Base-by-base conservation (phyloP, 2,329 filamentous ascomycete species). In the Cercospora zeae-maydis region DNA sequence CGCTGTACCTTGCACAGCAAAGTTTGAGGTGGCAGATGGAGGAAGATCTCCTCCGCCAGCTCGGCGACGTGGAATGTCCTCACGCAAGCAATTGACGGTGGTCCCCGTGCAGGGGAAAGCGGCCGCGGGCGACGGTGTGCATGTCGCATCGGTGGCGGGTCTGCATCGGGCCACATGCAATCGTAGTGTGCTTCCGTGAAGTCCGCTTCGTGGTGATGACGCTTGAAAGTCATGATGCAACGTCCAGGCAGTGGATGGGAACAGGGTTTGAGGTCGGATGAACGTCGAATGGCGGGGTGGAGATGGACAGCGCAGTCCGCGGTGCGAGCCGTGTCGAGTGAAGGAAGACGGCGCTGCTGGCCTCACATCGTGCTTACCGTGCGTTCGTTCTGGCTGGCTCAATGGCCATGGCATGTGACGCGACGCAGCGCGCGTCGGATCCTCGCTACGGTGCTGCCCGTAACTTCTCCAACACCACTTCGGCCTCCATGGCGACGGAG, bases 1-100 rank as follows among this genome's bases (percentile, higher is more conserved):
- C 49, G 64, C 39, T 53, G 61, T 2, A 37, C 54, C 13, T 31
- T 30, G 58, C 55, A 54, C 1, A 66, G 34, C 2, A 67, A 11
- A 19, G 61, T 55, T 11, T 62, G 34, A 2, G 59, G 33, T 4
- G 55, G 56, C 7, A 63, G 42, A 4, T 67, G 33, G 10, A 65
- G 54, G 0, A 65, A 21, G 19, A 63, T 65, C 3, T 55, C 19
- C 27, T 63, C 61, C 4, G 57, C 53, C 11, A 63, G 21, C 19
- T 67, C 63, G 8, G 39, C 27, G 58, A 59, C 47, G 7, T 6
- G 51, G 36, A 67, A 67, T 1, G 56, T 59, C 8, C 16, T 34
- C 14, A 3, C 3, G 21, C 30, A 49, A 13, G 45, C 16, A 11
- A 10, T 14, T 19, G 57, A 16, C 8, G 31, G 14, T 30, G 39